These are phyloP conservation scores for Byssoonygena ceratinophila DNA, from an alignment of 2,329 filamentous ascomycete genomes.

Conservation along the genomic window DNA sequence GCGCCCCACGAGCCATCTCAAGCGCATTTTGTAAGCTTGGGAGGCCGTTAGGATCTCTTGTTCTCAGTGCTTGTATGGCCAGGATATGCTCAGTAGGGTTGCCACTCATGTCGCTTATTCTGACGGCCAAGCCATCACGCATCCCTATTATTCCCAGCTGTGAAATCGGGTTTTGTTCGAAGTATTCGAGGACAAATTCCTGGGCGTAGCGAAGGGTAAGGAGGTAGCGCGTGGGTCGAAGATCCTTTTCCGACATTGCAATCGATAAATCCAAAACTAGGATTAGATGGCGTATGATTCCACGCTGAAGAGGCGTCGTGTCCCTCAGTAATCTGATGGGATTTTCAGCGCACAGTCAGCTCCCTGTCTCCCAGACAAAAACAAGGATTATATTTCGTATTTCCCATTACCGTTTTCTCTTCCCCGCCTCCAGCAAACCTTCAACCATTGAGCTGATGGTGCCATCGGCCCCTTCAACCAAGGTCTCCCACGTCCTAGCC, in stretches of 20 bases:
- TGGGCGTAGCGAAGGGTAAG: slow-evolving; percentile 72
- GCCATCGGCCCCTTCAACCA: slow-evolving; percentile 69
- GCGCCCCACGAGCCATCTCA: slow-evolving; percentile 81
- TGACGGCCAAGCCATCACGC: slow-evolving; percentile 77
- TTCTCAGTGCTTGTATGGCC: slow-evolving; percentile 56
- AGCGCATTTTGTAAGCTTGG: slow-evolving; percentile 87
- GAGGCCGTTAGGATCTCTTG: slow-evolving; percentile 60
- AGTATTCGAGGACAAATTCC: slow-evolving; percentile 86
- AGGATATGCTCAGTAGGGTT: slow-evolving; percentile 83
- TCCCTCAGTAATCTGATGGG: slow-evolving; percentile 65
- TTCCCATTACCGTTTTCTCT: slow-evolving; percentile 54
- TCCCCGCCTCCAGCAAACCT: slow-evolving; percentile 67
- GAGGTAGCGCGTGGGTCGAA: slow-evolving; percentile 76
- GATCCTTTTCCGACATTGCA: slow-evolving; percentile 90
- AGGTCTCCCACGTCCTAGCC: slow-evolving; percentile 51
- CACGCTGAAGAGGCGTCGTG: slow-evolving; percentile 87
- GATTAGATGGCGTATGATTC: slow-evolving; percentile 93
- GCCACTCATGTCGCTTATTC: slow-evolving; percentile 80
- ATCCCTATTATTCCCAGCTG: slow-evolving; percentile 89
- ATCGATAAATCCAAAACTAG: slow-evolving; percentile 84
- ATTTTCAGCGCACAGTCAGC: neutral
- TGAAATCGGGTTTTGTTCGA: slow-evolving; percentile 96
- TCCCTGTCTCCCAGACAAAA: neutral
- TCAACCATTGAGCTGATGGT: slow-evolving; percentile 62
- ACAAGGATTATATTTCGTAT: neutral